phyloP scores from a whole-genome alignment of 140 eudicot genomes.

The Flaveria floridana region DNA sequence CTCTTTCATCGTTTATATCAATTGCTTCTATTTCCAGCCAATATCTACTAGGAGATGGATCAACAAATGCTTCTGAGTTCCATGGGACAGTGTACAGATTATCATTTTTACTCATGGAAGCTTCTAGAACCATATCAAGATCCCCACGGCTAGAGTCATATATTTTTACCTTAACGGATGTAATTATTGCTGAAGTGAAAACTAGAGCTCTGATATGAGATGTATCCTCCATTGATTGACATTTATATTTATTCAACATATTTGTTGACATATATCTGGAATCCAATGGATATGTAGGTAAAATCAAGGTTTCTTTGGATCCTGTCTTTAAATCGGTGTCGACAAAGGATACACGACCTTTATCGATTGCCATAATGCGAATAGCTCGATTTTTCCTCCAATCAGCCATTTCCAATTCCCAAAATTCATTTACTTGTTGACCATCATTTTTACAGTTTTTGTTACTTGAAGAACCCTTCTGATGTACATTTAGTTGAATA shows the following conservation, averaged over 20 bases:
- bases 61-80: constrained; percentile 65
- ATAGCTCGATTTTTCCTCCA: constrained; percentile 85
- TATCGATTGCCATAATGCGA: constrained; percentile 80
- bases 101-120: constrained; percentile 52
- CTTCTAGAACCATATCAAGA: constrained; percentile 52
- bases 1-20: constrained; percentile 43
- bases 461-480: constrained; percentile 28
- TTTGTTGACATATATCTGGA: constrained; percentile 58
- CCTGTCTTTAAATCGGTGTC: constrained; percentile 67
- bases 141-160: constrained; percentile 56
- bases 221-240: constrained; percentile 38
- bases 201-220: constrained; percentile 65
- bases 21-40: constrained; percentile 69
- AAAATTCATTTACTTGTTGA: constrained; percentile 49
- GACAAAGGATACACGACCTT: constrained; percentile 65
- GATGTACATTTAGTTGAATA: constrained; percentile 55
- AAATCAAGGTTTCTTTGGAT: constrained; percentile 47
- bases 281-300: constrained; percentile 83
- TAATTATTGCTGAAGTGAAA: constrained; percentile 58
- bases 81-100: constrained; percentile 59
- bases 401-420: constrained; percentile 98
- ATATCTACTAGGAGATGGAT: constrained; percentile 66
- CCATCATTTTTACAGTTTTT: constrained; percentile 40
- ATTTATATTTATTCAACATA: constrained; percentile 38
- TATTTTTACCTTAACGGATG: constrained; percentile 61